A percentile compares a stretch with the other conserved stretches of the same genome.
Conservation (phyloP, 345 rosid species). For the Aethionema arabicum region DNA sequence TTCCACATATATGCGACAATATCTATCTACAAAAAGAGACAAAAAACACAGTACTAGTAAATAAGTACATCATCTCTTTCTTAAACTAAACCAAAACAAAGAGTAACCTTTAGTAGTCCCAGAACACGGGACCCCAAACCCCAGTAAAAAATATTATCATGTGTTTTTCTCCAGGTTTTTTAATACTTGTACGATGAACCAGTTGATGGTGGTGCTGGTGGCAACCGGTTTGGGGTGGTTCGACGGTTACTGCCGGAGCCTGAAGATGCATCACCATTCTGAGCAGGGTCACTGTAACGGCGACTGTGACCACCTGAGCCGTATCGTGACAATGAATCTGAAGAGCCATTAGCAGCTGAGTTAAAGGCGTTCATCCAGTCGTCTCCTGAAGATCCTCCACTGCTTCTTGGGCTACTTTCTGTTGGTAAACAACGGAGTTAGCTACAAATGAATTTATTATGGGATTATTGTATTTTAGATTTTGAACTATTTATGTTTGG, state of each 20-base stretch:
- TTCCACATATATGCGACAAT: conserved; percentile 13
- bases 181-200: conserved; percentile 58
- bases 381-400: conserved; percentile 58
- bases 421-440: conserved; percentile 15
- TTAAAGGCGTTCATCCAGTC: conserved; percentile 99
- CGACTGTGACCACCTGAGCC: conserved; percentile 64
- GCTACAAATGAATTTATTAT: no score
- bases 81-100: conserved; percentile 25
- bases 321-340: conserved; percentile 43
- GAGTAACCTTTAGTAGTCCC: conserved; percentile 29
- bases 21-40: conserved; percentile 34
- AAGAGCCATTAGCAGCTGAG: conserved; percentile 69
- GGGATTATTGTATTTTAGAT: not conserved
- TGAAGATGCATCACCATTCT: conserved; percentile 69
- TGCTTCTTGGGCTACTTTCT: conserved; percentile 85
- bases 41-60: conserved; percentile 14
- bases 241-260: conserved; percentile 58
- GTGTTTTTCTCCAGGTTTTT: conserved; percentile 29
- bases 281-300: conserved; percentile 63
- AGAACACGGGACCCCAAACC: conserved; percentile 20
- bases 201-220: conserved; percentile 82
- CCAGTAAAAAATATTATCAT: conserved; percentile 22
- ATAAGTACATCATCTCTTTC: conserved; percentile 26
- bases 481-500: not conserved
- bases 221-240: conserved; percentile 73